Evolutionary conservation across 495 filamentous ascomycete genomes (phyloP), one percentile per base, ranked within the genome.

Genomic region (Clohesyomyces aquaticus): DNA sequence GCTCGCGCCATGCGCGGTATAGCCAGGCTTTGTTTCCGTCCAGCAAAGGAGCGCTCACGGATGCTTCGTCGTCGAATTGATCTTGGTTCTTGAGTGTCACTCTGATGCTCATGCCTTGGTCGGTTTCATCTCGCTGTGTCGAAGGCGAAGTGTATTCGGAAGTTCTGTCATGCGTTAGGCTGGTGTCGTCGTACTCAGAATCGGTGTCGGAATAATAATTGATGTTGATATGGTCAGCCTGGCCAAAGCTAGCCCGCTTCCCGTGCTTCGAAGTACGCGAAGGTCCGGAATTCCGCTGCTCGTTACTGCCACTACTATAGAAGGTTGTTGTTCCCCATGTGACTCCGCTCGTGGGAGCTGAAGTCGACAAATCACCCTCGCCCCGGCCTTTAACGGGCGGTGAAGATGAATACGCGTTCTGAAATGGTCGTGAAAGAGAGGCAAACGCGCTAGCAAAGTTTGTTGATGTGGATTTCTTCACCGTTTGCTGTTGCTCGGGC

Each of bases 61-160:
- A 82, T n/a, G 85, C 85, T 71, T 93, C 89, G 53, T 88, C 85
- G 56, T 93, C 88, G 58, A 96, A 96, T 29, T 82, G 80, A 42
- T 82, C 81, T 66, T 89, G 86, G 59, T 96, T 92, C 69, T 89
- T 88, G 67, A 93, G 82, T 1, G 81, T 81, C 14, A 87, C 82
- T 14, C 79, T 84, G 51, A 96, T 81, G 8, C 22, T 67, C 9
- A 12, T 23, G 21, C 19, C 42, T 35, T 55, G 50, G 23, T 61
- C 61, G 4, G 50, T 53, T 1, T 59, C 67, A 12, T 57, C 53
- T 1, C 38, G 35, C 12, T 48, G 22, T 21, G 59, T 47, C 6
- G 61, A 72, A 74, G 58, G 63, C 3, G 68, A 66, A 43, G 77
- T 78, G 54, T 60, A 38, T 22, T 55, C 51, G 59, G 63, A 27